phyloP scores from a whole-genome alignment of 768 basidiomycete genomes.

The Podaxis sp. region DNA sequence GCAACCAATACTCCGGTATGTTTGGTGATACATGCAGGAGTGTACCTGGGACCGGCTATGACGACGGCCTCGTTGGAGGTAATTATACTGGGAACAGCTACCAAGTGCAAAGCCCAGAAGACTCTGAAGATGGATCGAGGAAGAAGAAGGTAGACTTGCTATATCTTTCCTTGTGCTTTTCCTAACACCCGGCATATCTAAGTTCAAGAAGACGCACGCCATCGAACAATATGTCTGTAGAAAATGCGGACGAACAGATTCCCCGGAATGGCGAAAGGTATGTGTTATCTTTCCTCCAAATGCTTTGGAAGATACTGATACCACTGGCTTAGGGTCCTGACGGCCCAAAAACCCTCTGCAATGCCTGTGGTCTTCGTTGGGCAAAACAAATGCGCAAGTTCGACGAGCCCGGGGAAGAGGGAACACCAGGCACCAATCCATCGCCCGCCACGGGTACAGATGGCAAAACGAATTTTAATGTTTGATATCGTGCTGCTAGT shows the following conservation, averaged over 20 bases:
- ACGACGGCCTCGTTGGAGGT: neutral
- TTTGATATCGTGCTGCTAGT: neutral
- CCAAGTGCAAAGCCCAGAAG: neutral
- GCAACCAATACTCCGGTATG: neutral
- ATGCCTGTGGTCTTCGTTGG: slow-evolving; percentile 94
- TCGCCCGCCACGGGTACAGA: neutral
- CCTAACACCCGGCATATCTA: neutral
- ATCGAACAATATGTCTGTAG: slow-evolving; percentile 83
- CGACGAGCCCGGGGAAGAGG: slow-evolving; percentile 32
- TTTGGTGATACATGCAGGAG: neutral
- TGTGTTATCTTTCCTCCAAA: slow-evolving; percentile 13
- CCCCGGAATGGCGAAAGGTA: slow-evolving; percentile 96
- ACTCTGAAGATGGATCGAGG: slow-evolving; percentile 43
- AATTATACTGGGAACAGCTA: slow-evolving; percentile 8
- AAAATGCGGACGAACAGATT: slow-evolving; percentile 92
- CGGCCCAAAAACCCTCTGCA: slow-evolving; percentile 97
- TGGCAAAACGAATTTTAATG: neutral
- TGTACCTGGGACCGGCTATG: neutral
- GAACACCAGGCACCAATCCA: neutral
- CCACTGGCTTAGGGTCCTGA: slow-evolving; percentile 66
- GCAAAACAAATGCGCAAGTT: slow-evolving; percentile 63
- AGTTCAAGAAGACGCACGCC: slow-evolving; percentile 48
- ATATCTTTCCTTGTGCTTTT: neutral
- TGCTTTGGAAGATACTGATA: slow-evolving; percentile 4
- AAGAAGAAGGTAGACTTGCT: slow-evolving; percentile 58